Conservation (phyloP, 805 yeast species). For the Lipomyces lipofer region DNA sequence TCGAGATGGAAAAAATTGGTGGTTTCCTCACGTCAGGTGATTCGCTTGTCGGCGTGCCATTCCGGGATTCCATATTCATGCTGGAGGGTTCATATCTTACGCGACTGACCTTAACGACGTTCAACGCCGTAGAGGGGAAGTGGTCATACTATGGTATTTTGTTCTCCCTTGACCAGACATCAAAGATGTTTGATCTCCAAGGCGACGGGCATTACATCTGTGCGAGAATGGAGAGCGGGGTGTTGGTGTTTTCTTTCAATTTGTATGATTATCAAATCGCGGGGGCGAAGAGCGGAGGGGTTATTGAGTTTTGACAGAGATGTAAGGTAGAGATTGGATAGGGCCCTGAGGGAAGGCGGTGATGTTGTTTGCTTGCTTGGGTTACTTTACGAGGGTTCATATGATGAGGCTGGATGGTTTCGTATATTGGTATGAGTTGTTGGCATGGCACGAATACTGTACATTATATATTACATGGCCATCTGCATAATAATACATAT, state of each 20-base stretch:
- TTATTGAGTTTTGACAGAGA: slow-evolving; percentile 5
- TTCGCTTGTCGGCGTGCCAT: slow-evolving; percentile 30
- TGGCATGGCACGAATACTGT: no score
- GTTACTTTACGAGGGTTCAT: no score
- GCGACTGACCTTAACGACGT: slow-evolving; percentile 25
- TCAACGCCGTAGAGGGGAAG: slow-evolving; percentile 17
- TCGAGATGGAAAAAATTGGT: slow-evolving; percentile 11
- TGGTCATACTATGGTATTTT: slow-evolving; percentile 30
- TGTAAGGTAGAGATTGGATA: no score
- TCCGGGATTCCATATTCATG: slow-evolving; percentile 30
- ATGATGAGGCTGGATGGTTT: no score
- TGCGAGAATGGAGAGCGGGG: slow-evolving; percentile 29
- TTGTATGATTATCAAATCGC: slow-evolving; percentile 25
- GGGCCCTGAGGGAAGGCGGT: no score
- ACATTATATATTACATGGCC: no score
- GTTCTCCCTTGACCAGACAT: slow-evolving; percentile 29
- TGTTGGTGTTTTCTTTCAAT: slow-evolving; percentile 28
- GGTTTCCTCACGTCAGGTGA: slow-evolving; percentile 30
- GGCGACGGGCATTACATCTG: slow-evolving; percentile 32
- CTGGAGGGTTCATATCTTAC: slow-evolving; percentile 31
- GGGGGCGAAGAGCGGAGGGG: slow-evolving; percentile 5
- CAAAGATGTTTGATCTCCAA: slow-evolving; percentile 30
- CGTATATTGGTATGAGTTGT: no score
- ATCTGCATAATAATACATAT: no score
- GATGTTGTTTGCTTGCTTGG: no score